A percentile compares a stretch with the other conserved stretches of the same genome.
Evolutionary conservation across 371 early-diverging fungal species (phyloP).

Genomic region (Thermomucor indicae-seudaticae): DNA sequence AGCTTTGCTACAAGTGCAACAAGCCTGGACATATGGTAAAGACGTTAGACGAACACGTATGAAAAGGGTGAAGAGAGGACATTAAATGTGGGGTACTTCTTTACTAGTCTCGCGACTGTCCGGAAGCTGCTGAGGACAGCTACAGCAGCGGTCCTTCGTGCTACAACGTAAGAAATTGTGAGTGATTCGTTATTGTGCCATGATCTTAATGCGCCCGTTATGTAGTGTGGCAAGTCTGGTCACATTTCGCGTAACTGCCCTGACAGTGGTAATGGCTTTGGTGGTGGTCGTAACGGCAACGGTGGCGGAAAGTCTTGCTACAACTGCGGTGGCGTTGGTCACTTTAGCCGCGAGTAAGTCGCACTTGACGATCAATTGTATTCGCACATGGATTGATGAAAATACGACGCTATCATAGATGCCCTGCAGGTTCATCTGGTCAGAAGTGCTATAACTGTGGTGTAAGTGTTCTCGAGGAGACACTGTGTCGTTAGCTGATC

Average conservation of each 20-base stretch:
- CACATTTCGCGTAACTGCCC: slow-evolving; percentile 63
- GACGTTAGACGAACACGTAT: neutral
- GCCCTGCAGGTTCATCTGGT: slow-evolving; percentile 37
- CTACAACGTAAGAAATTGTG: slow-evolving; percentile 33
- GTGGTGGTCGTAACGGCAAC: slow-evolving; percentile 20
- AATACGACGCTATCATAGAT: no score
- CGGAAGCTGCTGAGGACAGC: slow-evolving; percentile 34
- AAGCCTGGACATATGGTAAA: slow-evolving; percentile 53
- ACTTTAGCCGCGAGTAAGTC: slow-evolving; percentile 42
- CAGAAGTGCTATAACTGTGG: slow-evolving; percentile 72
- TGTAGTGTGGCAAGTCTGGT: slow-evolving; percentile 50
- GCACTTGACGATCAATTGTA: no score
- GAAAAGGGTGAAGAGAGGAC: no score
- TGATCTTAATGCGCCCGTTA: neutral
- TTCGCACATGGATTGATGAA: no score
- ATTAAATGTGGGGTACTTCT: neutral
- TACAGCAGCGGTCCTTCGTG: slow-evolving; percentile 44
- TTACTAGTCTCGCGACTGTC: slow-evolving; percentile 52
- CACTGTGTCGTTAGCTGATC: neutral
- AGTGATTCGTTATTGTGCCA: neutral
- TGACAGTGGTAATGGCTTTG: slow-evolving; percentile 34
- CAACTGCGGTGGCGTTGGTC: slow-evolving; percentile 55
- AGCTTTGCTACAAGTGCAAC: slow-evolving; percentile 57
- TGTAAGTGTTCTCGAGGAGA: slow-evolving; percentile 15
- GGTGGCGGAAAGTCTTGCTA: slow-evolving; percentile 39